phyloP scores from a whole-genome alignment of 306 rosid species.

The Prunus dulcis region DNA sequence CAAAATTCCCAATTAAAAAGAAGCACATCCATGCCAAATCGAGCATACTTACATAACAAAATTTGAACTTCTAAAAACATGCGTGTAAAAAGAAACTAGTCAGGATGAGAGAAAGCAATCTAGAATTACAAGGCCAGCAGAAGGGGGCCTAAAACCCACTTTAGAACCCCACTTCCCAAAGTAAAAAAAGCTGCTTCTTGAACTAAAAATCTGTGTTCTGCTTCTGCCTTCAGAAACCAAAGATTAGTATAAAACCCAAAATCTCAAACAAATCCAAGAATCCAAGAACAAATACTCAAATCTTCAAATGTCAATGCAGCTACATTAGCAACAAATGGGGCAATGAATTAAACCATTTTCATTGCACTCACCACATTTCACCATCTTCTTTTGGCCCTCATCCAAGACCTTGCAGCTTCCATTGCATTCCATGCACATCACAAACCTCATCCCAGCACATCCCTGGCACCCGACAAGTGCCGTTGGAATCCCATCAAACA shows the following conservation, averaged over 20 bases:
- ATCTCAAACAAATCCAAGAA: neutral
- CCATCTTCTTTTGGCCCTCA: constrained; percentile 42
- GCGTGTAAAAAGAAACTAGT: constrained; percentile 5
- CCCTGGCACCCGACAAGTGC: constrained; percentile 55
- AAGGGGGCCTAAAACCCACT: constrained; percentile 65
- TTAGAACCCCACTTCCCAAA: constrained; percentile 46
- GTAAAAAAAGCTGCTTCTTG: neutral
- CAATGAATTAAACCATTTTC: constrained; percentile 88
- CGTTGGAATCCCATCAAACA: constrained; percentile 66
- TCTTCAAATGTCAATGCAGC: neutral
- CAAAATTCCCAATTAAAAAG: too few species aligned
- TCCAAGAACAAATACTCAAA: neutral
- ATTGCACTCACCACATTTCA: constrained; percentile 70
- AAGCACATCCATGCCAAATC: too few species aligned
- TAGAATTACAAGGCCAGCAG: constrained; percentile 2
- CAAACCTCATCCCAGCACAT: constrained; percentile 75
- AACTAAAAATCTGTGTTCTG: constrained; percentile 6
- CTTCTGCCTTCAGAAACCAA: constrained; percentile 9
- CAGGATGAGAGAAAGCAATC: neutral
- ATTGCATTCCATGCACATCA: constrained; percentile 68
- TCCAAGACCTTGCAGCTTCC: constrained; percentile 93
- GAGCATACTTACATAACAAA: neutral
- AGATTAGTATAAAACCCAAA: neutral
- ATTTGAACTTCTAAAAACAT: neutral
- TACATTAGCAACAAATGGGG: constrained; percentile 62